Percentiles rank a stretch among this genome's conserved stretches.
phyloP scores from a whole-genome alignment of 345 rosid species.

The Boechera retrofracta region DNA sequence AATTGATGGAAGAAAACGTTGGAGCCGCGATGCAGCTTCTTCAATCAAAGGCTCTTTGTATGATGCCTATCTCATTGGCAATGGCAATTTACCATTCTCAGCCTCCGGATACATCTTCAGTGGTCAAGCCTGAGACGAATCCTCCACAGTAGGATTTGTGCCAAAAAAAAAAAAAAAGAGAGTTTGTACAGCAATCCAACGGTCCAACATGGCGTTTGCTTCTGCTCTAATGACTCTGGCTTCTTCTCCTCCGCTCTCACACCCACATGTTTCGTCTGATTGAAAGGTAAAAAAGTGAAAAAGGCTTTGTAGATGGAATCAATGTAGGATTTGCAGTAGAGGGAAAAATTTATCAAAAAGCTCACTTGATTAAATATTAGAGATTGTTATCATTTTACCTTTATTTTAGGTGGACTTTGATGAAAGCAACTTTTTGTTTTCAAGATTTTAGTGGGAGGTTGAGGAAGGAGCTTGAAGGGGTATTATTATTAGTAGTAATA shows the following conservation, averaged over 20 bases:
- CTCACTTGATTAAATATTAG: conserved; percentile 50
- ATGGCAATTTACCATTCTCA: conserved; percentile 87
- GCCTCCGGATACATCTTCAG: conserved; percentile 73
- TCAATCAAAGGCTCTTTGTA: conserved; percentile 96
- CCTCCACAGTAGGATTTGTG: conserved; percentile 62
- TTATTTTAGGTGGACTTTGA: conserved; percentile 68
- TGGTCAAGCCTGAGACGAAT: conserved; percentile 79
- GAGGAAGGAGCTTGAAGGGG: conserved; percentile 41
- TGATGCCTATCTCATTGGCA: conserved; percentile 98
- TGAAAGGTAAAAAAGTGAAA: conserved; percentile 32
- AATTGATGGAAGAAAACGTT: conserved; percentile 97
- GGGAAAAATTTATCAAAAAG: conserved; percentile 58
- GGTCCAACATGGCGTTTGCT: conserved; percentile 48
- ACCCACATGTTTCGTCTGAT: conserved; percentile 31
- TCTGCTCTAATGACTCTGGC: conserved; percentile 35
- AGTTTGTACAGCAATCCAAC: conserved; percentile 50
- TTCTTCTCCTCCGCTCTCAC: conserved; percentile 43
- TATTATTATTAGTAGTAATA: conserved; percentile 55
- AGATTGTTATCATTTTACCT: conserved; percentile 47
- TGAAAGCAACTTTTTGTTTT: conserved; percentile 57
- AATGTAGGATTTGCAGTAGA: conserved; percentile 49
- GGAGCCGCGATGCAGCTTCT: conserved; percentile 99
- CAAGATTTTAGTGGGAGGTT: conserved; percentile 50
- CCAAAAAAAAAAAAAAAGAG: background rate
- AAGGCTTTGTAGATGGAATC: conserved; percentile 41